Base-by-base conservation (phyloP, 495 filamentous ascomycete species). In the Amphirosellinia nigrospora region DNA sequence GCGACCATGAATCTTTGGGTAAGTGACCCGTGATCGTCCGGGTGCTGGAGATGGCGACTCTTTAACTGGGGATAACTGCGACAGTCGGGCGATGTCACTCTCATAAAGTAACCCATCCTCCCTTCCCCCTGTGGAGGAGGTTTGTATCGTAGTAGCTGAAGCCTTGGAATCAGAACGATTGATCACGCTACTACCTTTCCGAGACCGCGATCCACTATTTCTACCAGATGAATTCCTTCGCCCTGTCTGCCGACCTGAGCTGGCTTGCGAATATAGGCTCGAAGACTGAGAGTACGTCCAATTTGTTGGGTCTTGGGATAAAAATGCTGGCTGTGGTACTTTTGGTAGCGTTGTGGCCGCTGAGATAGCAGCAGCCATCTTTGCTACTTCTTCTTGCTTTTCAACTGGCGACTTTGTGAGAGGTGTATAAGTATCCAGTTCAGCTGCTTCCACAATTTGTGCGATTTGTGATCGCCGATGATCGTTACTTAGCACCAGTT, bases 31-130 rank as follows among this genome's bases (percentile, higher is more conserved):
- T 34, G 80, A 80, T 21, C 74, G 77, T 1, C 82, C 80, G n/a
- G 77, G 76, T 36, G 73, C 68, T 4, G 75, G 70, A 28, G 61
- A 43, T 16, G 83, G 83, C 4, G 78, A 82, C 72, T 86, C 83
- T 4, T 73, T 74, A 1, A 86, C 82, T 2, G 86, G 84, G 1
- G 85, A 83, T 0, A 86, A 75, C 13, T 79, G 77, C 3, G 75
- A 73, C 39, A 75, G 69, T 55, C 55, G 70, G 48, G 56, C 45
- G 23, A 70, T 36, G 19, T 74, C 70, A 28, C 61, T 59, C 4
- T 70, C 72, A 16, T 65, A 69, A 56, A 64, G 45, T 34, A 50
- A 15, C 21, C 70, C 72, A 8, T 76, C 70, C 3, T 77, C 76
- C n/a, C 60, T 48, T 1, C 45, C 58, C n/a, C 60, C 68, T 4